Base-by-base conservation (phyloP, 2,329 filamentous ascomycete genomes). In the Aspergillus ibericus region DNA sequence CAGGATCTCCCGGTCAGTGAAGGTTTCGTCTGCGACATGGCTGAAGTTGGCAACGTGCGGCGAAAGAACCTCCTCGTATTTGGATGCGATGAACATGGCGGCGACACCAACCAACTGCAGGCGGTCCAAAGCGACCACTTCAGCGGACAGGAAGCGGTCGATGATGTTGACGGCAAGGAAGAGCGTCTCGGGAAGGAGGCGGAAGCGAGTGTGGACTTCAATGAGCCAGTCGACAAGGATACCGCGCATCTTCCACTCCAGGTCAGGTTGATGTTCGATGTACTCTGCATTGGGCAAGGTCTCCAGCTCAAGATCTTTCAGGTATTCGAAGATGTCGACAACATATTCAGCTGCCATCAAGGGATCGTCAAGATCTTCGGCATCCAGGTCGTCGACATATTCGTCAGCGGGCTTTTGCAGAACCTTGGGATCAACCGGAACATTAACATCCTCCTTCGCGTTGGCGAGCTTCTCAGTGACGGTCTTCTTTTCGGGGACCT, bases 81-180 rank as follows among this genome's bases (percentile, higher is more conserved):
- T 99, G 72, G 93, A 96, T 12, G 95, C 95, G 72, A 98, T 96
- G 81, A 98, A 98, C 95, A 99, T 98, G 76, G 93, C 95, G 22
- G 95, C 96, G 70, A 98, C 93, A 71, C 95, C 95, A 59, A 99
- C 95, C 8, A 99, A 85, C 78, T 99, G 95, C 5, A 99, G 88
- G 62, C 93, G 92, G 75, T 98, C 93, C 48, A 99, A 87, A 78
- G 96, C 92, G 47, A 99, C 95, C 32, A 97, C 89, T 82, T 98
- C 97, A 71, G 88, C 87, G 0, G 93, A 97, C 48, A 99, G 85
- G 82, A 98, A 99, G 60, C 95, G 93, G 76, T 99, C 95, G 73
- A 98, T 96, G 75, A 98, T 92, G 84, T 98, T 99, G 83, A 97
- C 91, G 47, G 93, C 89, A 36, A 99, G 86, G 84, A 97, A 99